These are phyloP conservation scores for Suillus discolor DNA, from an alignment of 768 basidiomycete genomes.

Conservation along the genomic window DNA sequence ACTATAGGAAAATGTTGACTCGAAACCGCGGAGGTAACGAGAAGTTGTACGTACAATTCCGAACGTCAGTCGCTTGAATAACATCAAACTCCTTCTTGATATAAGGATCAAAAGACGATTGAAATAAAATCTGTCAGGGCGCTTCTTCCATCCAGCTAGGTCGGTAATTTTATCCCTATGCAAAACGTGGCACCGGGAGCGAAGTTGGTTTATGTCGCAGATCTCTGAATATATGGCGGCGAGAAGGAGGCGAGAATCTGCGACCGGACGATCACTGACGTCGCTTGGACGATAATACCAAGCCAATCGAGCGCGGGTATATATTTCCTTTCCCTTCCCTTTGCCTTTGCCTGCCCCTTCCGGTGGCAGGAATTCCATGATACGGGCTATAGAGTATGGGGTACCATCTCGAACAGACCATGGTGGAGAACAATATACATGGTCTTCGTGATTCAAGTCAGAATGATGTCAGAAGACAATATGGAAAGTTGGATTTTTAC, in stretches of 20 bases:
- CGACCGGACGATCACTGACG: conserved; percentile 88
- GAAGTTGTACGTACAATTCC: conserved; percentile 70
- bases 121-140: conserved; percentile 96
- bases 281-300: conserved; percentile 98
- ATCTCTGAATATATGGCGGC: conserved; percentile 97
- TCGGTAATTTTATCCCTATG: conserved; percentile 96
- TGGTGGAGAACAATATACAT: conserved; percentile 94
- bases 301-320: conserved; percentile 85
- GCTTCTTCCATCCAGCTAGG: conserved; percentile 90
- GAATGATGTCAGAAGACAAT: conserved; percentile 20
- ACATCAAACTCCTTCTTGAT: conserved; percentile 99
- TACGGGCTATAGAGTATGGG: conserved; percentile 92
- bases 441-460: conserved; percentile 63
- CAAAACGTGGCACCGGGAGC: conserved; percentile 90
- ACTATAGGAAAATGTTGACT: conserved; percentile 48
- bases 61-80: conserved; percentile 81
- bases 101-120: conserved; percentile 92
- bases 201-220: conserved; percentile 91
- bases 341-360: conserved; percentile 68
- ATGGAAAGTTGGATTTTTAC: conserved; percentile 45
- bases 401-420: conserved; percentile 93
- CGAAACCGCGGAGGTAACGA: conserved; percentile 21
- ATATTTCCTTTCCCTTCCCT: conserved; percentile 67
- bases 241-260: conserved; percentile 89
- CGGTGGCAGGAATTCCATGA: conserved; percentile 94